Base-by-base conservation (phyloP, 495 filamentous ascomycete genomes). In the Talaromyces nanjingensis region DNA sequence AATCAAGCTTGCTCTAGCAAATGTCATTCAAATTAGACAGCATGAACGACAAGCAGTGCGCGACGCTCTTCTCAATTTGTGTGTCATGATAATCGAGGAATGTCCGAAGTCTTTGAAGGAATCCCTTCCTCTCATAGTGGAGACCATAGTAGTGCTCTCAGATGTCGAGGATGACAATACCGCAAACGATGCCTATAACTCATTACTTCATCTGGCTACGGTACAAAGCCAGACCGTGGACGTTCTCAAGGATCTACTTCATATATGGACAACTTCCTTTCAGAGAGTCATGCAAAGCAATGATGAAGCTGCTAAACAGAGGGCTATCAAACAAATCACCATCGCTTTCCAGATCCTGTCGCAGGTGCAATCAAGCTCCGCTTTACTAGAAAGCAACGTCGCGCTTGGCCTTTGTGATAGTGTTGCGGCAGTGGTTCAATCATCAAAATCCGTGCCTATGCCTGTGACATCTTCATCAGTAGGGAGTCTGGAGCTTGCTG, bases 201-300 rank as follows among this genome's bases (percentile, higher is more conserved):
- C 69, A 0, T 73, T 97, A 4, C 79, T 77, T 39, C 81, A 87
- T 67, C 79, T 91, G 52, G 79, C 85, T 2, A 80, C 76, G n/a
- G 79, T 87, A 18, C 85, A 94, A 65, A 71, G 82, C 11, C 76
- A 83, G 31, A 73, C 96, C 0, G 73, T 84, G 22, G 89, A 92
- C 18, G 75, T 84, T 16, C 75, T 96, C 54, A 91, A 91, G 68
- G 83, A 78, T 29, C 87, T 85, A 1, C 73, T 96, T 4, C 89
- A 96, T 72, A 85, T 83, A 45, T 97, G 92, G 93, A 80, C 94
- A 16, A 83, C 85, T 2, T 83, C 89, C 18, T 83, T 98, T 29
- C 89, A 96, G 3, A 82, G 91, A 42, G 74, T 90, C 11, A 94
- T 97, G 85, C 90, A 92, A 71, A 85, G 87, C 25, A 89, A 86